Percentiles rank a stretch among this genome's conserved stretches.
Evolutionary conservation across 2,329 filamentous ascomycete species (phyloP).

Genomic region (Clonostachys byssicola): DNA sequence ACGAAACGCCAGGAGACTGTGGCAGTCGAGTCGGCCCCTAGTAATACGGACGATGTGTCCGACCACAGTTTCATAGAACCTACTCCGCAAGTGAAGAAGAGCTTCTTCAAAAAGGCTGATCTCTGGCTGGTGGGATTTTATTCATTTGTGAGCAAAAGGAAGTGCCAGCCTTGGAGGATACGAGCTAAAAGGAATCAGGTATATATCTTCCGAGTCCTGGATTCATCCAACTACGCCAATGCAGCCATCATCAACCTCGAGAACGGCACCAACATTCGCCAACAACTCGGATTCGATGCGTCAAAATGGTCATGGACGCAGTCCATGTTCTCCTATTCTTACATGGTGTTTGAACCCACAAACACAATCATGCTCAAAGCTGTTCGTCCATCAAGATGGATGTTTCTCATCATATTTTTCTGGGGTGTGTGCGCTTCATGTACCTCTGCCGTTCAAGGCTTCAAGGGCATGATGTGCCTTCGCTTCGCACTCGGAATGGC

Average conservation of each 20-base stretch:
- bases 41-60: neutral
- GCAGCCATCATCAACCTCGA: conserved; percentile 18
- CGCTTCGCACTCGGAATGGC: conserved; percentile 18
- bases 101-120: conserved; percentile 12
- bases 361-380: conserved; percentile 13
- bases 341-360: conserved; percentile 16
- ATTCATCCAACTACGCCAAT: conserved; percentile 16
- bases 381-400: conserved; percentile 13
- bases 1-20: too few species aligned
- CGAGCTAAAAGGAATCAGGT: neutral
- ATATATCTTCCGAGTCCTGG: conserved; percentile 15
- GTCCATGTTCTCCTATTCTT: conserved; percentile 16
- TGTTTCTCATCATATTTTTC: conserved; percentile 16
- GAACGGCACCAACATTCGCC: conserved; percentile 14
- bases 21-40: too few species aligned
- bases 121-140: conserved; percentile 14
- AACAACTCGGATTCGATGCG: conserved; percentile 13
- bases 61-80: neutral
- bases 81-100: neutral
- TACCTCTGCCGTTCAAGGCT: conserved; percentile 12
- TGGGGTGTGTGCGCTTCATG: conserved; percentile 16
- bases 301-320: conserved; percentile 15
- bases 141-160: conserved; percentile 1
- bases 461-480: conserved; percentile 14
- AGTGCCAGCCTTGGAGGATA: too few species aligned